Evolutionary conservation across 1,284 basidiomycete genomes (phyloP).

Genomic region (Gomphus bonarii): DNA sequence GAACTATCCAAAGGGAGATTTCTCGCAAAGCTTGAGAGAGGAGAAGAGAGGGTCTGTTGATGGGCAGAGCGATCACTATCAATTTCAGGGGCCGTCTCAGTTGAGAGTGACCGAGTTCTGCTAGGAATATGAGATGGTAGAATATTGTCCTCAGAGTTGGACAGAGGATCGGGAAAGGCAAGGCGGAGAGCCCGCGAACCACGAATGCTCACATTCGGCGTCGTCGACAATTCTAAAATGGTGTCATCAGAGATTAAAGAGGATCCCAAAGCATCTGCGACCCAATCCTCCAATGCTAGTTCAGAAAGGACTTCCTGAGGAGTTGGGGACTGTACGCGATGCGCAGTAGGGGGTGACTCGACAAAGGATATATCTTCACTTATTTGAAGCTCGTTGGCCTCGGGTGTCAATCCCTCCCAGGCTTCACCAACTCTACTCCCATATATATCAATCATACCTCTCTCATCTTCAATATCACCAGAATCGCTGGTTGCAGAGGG

Average conservation of each 20-base stretch:
- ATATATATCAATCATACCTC: neutral
- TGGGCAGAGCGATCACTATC: neutral
- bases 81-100: neutral
- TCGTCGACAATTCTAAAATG: neutral
- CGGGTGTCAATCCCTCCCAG: slow-evolving; percentile 4
- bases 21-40: neutral
- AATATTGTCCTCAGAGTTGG: slow-evolving; percentile 4
- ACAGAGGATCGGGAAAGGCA: slow-evolving; percentile 9
- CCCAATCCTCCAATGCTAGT: slow-evolving; percentile 1
- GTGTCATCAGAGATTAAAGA: neutral
- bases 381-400: neutral
- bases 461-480: slow-evolving; percentile 5
- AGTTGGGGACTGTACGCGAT: neutral
- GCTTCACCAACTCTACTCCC: neutral
- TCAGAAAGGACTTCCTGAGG: neutral
- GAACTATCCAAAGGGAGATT: neutral
- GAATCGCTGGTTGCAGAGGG: neutral
- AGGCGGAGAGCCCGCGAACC: slow-evolving; percentile 2
- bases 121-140: neutral
- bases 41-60: neutral
- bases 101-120: neutral
- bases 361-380: neutral
- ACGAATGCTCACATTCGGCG: slow-evolving; percentile 7
- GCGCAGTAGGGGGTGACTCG: neutral
- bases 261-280: neutral